Base-by-base conservation (phyloP, 768 basidiomycete species). In the Tricholoma matsutake region DNA sequence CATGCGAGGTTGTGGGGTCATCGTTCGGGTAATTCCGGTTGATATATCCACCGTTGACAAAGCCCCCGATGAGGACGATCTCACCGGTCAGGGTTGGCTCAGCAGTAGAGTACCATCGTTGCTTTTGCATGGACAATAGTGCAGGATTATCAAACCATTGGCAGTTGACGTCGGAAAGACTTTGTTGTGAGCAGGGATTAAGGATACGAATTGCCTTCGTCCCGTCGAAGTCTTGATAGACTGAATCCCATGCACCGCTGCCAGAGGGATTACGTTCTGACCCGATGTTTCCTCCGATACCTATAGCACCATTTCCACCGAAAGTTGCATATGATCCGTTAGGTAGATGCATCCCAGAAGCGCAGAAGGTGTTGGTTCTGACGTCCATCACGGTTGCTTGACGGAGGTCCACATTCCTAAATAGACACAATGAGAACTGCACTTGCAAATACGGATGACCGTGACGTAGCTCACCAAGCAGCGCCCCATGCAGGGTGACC, bases 191-290 rank as follows among this genome's bases (percentile, higher is more conserved):
- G 71, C 94, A 96, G 4, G 93, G 88, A 65, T 88, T 86, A 57
- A 98, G 80, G 68, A 95, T 77, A 58, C 94, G 90, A 69, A 96
- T 92, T 25, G 89, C 79, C 59, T 82, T 85, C n/a, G 84, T 81
- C 57, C 96, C 94, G 69, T 94, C 93, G 63, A 85, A 92, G 71
- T 96, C 89, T 61, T 86, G 76, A 72, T 92, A 96, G 11, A 76
- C 78, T 41, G 86, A 74, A 68, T 91, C 90, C 76, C 78, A 91
- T 1, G 75, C 68, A 13, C 81, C 85, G 60, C 71, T 80, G 1
- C 77, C 80, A 22, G 68, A 74, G 2, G 79, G 76, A 63, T 83
- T 81, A 18, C 68, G 65, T 53, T 81, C 78, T 0, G 83, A 83
- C 31, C 86, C 83, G 25, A 84, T 78, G 56, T 76, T 76, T 35